Evolutionary conservation across 2,329 filamentous ascomycete species (phyloP), one percentile per base, ranked within the genome.

Genomic region (Cladosporium cucumerinum): DNA sequence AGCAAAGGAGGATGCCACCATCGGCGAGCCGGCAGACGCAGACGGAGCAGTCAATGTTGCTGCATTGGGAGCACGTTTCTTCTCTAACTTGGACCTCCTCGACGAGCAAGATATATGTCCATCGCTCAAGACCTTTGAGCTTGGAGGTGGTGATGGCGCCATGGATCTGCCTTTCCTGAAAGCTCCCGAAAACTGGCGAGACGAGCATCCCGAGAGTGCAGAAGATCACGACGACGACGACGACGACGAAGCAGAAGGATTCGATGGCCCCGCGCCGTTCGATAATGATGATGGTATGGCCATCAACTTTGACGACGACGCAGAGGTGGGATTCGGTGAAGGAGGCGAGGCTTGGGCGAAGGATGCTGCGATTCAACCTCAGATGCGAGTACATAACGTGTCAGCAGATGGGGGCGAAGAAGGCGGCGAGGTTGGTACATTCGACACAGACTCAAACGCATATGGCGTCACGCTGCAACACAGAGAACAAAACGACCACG

Each of bases 301-400:
- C 18, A 85, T 87, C 63, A 93, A 91, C 12, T 96, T 96, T 70
- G 90, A 93, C 67, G 89, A 91, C 68, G 90, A 93, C 70, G 92
- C 93, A 69, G 85, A 89, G 68, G 86, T 92, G 63, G 91, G 91
- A 14, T 99, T 99, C 74, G 95, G 95, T 28, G 93, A 98, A 76
- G 95, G 95, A 66, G 95, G 95, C 68, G 95, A 99, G 76, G 92
- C 90, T 1, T 99, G 95, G 94, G 95, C 94, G 5, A 87, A 89
- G 70, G 92, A 97, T 76, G 93, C 93, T 48, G 93, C 91, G 12
- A 81, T 94, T 23, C 91, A 94, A 72, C 92, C 91, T 49, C 92
- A 96, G 79, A 90, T 93, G 81, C 90, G 92, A 59, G 87, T 94
- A 26, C 92, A 92, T 71, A 86, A 87, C 71, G 84, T 85, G 30